These are phyloP conservation scores for Talaromyces sp. DNA, from an alignment of 2,329 filamentous ascomycete species.

Conservation along the genomic window DNA sequence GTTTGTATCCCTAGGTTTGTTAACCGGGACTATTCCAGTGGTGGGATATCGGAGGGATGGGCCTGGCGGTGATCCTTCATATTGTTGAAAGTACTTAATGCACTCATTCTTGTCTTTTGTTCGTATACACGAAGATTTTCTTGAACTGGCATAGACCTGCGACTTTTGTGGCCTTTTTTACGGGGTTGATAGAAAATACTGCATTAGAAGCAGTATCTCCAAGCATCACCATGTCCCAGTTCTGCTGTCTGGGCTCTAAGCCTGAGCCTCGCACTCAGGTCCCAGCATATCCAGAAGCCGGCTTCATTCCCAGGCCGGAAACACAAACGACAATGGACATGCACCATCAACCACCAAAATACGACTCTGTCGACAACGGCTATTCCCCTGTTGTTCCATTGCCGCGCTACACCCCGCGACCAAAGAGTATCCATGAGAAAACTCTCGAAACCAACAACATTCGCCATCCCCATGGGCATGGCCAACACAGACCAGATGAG, in stretches of 20 bases:
- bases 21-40: neutral
- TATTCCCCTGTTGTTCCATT: slow-evolving; percentile 35
- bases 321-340: slow-evolving; percentile 4
- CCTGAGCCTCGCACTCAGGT: slow-evolving; percentile 7
- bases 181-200: neutral
- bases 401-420: slow-evolving; percentile 41
- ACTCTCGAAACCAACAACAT: slow-evolving; percentile 33
- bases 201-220: neutral
- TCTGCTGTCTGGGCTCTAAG: slow-evolving; percentile 16
- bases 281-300: slow-evolving; percentile 13
- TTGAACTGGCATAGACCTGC: neutral
- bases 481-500: slow-evolving; percentile 30
- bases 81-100: neutral
- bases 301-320: slow-evolving; percentile 7
- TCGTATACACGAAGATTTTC: neutral
- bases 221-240: slow-evolving; percentile 7
- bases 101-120: neutral
- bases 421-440: slow-evolving; percentile 39
- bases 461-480: neutral
- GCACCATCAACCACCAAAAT: slow-evolving; percentile 14
- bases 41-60: slow-evolving; percentile 7
- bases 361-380: slow-evolving; percentile 24
- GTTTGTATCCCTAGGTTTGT: neutral
- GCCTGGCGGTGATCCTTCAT: neutral
- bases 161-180: neutral